These are phyloP conservation scores for Chlorella vulgaris DNA, from an alignment of 139 green algal species.

Conservation along the genomic window DNA sequence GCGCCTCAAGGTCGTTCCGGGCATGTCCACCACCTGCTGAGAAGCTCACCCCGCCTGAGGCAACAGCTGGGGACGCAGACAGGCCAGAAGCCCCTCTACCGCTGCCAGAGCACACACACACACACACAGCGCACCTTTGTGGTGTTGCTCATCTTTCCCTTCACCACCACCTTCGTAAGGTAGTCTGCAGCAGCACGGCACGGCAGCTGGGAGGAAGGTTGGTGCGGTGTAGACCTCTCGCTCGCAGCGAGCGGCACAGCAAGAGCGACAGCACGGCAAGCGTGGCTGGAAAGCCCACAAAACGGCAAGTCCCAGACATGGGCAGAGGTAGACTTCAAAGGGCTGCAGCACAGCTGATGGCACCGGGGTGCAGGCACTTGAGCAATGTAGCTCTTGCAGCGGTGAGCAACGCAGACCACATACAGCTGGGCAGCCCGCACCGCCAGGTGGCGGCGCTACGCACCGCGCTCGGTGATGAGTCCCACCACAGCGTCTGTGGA, in stretches of 20 bases:
- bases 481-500: slow-evolving; percentile 58
- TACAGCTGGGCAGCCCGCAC: neutral
- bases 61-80: no score
- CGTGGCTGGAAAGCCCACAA: neutral
- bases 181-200: slow-evolving; percentile 70
- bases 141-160: slow-evolving; percentile 45
- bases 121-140: slow-evolving; percentile 50
- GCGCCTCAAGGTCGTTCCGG: no score
- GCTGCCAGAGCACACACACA: no score
- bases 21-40: no score
- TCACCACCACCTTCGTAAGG: slow-evolving; percentile 66
- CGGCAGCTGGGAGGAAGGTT: no score
- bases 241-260: no score
- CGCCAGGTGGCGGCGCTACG: neutral
- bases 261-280: neutral
- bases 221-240: neutral
- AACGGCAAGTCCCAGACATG: neutral
- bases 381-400: no score
- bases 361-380: no score
- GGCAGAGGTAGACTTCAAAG: neutral
- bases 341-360: no score
- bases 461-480: slow-evolving; percentile 68
- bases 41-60: no score
- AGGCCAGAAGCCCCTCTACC: no score
- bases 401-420: neutral